phyloP scores from a whole-genome alignment of 768 basidiomycete genomes.

The Podaxis sp. region DNA sequence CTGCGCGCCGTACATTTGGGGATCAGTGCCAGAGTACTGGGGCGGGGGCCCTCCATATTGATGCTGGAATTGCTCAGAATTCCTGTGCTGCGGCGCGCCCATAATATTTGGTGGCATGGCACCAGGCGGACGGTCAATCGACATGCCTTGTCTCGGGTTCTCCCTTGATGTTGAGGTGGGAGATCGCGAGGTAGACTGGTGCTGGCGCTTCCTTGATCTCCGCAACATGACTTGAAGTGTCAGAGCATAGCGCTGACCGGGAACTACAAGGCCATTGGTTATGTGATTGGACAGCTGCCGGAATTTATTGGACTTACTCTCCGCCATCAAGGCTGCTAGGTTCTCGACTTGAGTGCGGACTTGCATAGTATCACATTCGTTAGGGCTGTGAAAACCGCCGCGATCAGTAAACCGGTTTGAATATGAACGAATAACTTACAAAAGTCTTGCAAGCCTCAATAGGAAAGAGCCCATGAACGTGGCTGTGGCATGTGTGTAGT shows the following conservation, averaged over 20 bases:
- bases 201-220: conserved; percentile 62
- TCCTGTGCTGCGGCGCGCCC: conserved; percentile 34
- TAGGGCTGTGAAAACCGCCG: conserved; percentile 53
- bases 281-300: neutral
- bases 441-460: conserved; percentile 81
- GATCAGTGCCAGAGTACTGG: conserved; percentile 29
- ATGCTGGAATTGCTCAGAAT: conserved; percentile 54
- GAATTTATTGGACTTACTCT: conserved; percentile 51
- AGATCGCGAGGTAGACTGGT: conserved; percentile 57
- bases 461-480: conserved; percentile 93
- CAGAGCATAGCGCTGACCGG: conserved; percentile 89
- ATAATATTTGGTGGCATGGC: conserved; percentile 25
- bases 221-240: conserved; percentile 90
- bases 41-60: conserved; percentile 48
- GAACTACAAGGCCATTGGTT: conserved; percentile 51
- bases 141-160: conserved; percentile 33
- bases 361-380: conserved; percentile 74
- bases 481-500: conserved; percentile 89
- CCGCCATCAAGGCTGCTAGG: conserved; percentile 71
- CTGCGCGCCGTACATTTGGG: conserved; percentile 29
- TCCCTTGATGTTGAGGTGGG: conserved; percentile 43
- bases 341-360: conserved; percentile 79
- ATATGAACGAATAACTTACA: conserved; percentile 43
- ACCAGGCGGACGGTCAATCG: conserved; percentile 42
- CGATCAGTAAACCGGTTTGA: neutral